Conservation (phyloP, 164 flowering plant species). For the Aristolochia fimbriata region DNA sequence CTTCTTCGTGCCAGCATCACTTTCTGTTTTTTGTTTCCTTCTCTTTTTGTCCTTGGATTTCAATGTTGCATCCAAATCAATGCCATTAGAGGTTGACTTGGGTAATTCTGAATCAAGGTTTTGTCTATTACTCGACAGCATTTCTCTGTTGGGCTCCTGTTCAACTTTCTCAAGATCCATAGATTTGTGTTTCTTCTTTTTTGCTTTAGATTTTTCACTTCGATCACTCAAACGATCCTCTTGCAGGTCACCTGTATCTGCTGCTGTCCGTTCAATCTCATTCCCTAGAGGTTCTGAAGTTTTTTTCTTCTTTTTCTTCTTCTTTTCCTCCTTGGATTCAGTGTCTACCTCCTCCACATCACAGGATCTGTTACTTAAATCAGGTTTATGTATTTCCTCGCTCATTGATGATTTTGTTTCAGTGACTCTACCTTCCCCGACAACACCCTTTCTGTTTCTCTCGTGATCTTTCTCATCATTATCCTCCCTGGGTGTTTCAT, state of each 20-base stretch:
- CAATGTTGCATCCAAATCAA: conserved; percentile 1
- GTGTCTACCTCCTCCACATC: background rate
- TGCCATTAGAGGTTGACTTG: conserved; percentile 4
- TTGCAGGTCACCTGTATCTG: background rate
- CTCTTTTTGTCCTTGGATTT: conserved; percentile 27
- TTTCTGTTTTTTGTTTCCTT: conserved; percentile 11
- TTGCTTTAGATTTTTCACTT: conserved; percentile 17
- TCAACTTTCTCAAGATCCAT: conserved; percentile 13
- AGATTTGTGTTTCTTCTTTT: conserved; percentile 20
- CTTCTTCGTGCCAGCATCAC: background rate
- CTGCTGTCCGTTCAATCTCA: background rate
- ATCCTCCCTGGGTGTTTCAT: background rate
- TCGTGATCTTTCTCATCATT: background rate
- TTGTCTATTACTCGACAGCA: conserved; percentile 7
- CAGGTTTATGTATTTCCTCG: too few relatives aligned
- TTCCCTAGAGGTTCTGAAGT: background rate
- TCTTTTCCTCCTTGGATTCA: background rate
- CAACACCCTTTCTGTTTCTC: background rate
- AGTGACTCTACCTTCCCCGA: background rate
- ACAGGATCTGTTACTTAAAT: too few relatives aligned
- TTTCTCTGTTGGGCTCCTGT: conserved; percentile 2
- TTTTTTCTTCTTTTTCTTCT: background rate
- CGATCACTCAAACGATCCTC: conserved; percentile 2
- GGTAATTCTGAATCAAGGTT: conserved; percentile 5
- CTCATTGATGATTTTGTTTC: too few relatives aligned